phyloP scores from a whole-genome alignment of 805 yeast species.

The Pichia cephalocereana region DNA sequence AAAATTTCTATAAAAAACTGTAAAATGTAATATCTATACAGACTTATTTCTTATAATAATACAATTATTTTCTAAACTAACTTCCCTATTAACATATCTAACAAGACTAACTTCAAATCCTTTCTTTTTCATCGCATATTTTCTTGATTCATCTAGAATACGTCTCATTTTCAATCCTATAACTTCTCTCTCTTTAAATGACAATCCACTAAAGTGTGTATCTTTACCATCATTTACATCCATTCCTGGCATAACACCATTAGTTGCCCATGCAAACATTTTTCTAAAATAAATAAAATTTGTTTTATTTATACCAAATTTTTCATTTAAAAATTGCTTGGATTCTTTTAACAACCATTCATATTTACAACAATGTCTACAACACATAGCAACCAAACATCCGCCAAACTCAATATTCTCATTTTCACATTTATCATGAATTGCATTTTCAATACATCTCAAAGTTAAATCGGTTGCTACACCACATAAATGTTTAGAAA shows the following conservation, averaged over 20 bases:
- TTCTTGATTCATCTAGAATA: constrained; percentile 66
- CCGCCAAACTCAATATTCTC: constrained; percentile 31
- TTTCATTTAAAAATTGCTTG: constrained; percentile 27
- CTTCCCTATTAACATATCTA: constrained; percentile 45
- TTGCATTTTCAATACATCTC: constrained; percentile 39
- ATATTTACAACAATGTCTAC: constrained; percentile 75
- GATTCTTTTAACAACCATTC: constrained; percentile 44
- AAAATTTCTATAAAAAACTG: neutral
- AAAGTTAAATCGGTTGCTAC: constrained; percentile 87
- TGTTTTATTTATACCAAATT: constrained; percentile 23
- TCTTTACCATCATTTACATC: constrained; percentile 29
- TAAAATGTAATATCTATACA: neutral
- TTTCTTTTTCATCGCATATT: constrained; percentile 32
- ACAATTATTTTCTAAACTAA: constrained; percentile 57
- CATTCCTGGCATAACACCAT: constrained; percentile 44
- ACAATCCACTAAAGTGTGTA: constrained; percentile 38
- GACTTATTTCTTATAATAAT: constrained; percentile 13
- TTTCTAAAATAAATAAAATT: constrained; percentile 39
- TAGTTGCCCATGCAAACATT: constrained; percentile 84
- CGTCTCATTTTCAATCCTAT: constrained; percentile 66
- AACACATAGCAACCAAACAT: constrained; percentile 81
- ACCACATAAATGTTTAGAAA: constrained; percentile 89
- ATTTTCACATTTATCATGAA: constrained; percentile 3
- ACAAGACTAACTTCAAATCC: constrained; percentile 43
- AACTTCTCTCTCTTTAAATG: constrained; percentile 39